A percentile compares a stretch with the other conserved stretches of the same genome.
Conservation (phyloP, 1,139 yeast species). For the Candida buenavistaensis region DNA sequence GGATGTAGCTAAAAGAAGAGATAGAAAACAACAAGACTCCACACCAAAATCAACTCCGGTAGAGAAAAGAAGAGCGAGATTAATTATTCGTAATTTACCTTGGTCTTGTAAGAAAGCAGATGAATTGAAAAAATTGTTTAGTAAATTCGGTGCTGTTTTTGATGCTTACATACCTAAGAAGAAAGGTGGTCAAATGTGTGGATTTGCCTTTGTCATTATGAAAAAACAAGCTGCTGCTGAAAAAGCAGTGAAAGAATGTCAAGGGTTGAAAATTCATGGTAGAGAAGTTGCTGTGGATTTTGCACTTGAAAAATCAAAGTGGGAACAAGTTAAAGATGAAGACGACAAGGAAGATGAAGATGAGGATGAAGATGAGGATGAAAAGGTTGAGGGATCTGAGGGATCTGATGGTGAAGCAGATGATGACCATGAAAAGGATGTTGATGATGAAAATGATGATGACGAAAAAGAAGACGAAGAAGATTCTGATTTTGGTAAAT, state of each 20-base stretch:
- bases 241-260: conserved; percentile 72
- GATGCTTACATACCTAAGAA: conserved; percentile 91
- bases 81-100: conserved; percentile 89
- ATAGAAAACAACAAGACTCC: conserved; percentile 47
- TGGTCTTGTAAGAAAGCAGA: conserved; percentile 90
- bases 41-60: conserved; percentile 22
- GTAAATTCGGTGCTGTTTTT: conserved; percentile 79
- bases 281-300: conserved; percentile 93
- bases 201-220: conserved; percentile 95
- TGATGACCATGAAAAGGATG: conserved; percentile 33
- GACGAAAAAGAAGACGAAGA: conserved; percentile 35
- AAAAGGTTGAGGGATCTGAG: conserved; percentile 23
- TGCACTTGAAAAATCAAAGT: conserved; percentile 84
- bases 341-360: conserved; percentile 44
- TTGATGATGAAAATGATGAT: conserved; percentile 35
- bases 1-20: conserved; percentile 91
- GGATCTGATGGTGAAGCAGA: conserved; percentile 27
- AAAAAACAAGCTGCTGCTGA: conserved; percentile 76
- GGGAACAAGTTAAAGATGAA: conserved; percentile 51
- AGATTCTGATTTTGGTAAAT: conserved; percentile 25
- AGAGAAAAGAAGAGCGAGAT: conserved; percentile 74
- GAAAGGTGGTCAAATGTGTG: conserved; percentile 86
- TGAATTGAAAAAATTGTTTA: conserved; percentile 66
- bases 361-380: conserved; percentile 27
- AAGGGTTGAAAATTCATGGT: conserved; percentile 80